These are phyloP conservation scores for Chenopodium formosanum DNA, from an alignment of 148 eudicot species.

Conservation along the genomic window DNA sequence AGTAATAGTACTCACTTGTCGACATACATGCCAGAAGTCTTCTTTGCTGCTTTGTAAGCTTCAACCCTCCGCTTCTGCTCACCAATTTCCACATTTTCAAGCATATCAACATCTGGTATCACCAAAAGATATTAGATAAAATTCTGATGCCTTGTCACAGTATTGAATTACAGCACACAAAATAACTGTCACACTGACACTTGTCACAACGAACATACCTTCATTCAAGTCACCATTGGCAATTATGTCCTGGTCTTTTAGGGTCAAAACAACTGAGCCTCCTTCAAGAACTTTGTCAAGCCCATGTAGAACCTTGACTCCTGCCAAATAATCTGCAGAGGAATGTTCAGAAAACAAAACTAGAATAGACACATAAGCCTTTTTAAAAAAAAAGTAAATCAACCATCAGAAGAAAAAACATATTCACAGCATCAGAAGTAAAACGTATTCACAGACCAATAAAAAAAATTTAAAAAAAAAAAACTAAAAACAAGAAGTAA, in stretches of 20 bases:
- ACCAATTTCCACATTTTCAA: constrained; percentile 96
- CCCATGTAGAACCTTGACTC: constrained; percentile 94
- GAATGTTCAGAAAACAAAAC: constrained; percentile 12
- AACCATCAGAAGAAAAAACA: background rate
- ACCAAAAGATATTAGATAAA: constrained; percentile 26
- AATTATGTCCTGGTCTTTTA: constrained; percentile 93
- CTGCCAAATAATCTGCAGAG: constrained; percentile 59
- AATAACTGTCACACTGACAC: background rate
- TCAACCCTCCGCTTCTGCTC: constrained; percentile 92
- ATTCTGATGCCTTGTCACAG: background rate
- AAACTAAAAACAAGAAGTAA: background rate
- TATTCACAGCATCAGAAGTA: background rate
- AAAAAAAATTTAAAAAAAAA: background rate
- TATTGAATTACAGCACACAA: background rate
- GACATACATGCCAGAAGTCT: constrained; percentile 59
- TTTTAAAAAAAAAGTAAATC: background rate
- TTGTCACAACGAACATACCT: constrained; percentile 39
- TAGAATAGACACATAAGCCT: background rate
- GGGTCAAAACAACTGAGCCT: constrained; percentile 94
- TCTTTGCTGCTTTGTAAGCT: constrained; percentile 91
- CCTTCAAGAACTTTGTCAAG: constrained; percentile 95
- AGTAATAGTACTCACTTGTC: constrained; percentile 51
- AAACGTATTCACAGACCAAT: background rate
- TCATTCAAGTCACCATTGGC: constrained; percentile 86
- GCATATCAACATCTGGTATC: constrained; percentile 78